These are phyloP conservation scores for Alternaria dauci DNA, from an alignment of 2,329 filamentous ascomycete species.

Conservation along the genomic window DNA sequence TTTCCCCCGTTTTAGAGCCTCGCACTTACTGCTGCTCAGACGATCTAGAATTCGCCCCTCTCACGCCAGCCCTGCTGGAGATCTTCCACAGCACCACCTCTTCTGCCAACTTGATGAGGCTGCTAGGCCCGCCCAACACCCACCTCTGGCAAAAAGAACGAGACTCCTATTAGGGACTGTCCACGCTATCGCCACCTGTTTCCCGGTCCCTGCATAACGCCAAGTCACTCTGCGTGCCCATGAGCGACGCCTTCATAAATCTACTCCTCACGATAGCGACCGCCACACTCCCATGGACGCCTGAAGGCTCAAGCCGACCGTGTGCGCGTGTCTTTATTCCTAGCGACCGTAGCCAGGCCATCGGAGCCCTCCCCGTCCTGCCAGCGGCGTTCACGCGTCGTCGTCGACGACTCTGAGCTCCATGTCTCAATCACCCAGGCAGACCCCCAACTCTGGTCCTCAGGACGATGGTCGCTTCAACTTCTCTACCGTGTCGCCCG, in stretches of 20 bases:
- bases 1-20: constrained; percentile 7
- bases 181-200: constrained; percentile 21
- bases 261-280: constrained; percentile 11
- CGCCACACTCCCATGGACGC: constrained; percentile 29
- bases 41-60: constrained; percentile 14
- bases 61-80: background rate
- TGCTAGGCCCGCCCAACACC: constrained; percentile 9
- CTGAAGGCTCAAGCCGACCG: constrained; percentile 23
- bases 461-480: constrained; percentile 11
- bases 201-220: constrained; percentile 34
- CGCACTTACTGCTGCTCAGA: constrained; percentile 12
- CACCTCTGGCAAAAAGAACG: constrained; percentile 11
- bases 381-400: background rate
- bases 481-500: constrained; percentile 24
- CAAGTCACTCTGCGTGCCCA: constrained; percentile 19
- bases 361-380: background rate
- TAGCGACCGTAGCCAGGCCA: constrained; percentile 6
- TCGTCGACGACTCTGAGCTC: constrained; percentile 9
- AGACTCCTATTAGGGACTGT: constrained; percentile 19
- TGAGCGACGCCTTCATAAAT: background rate
- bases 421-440: constrained; percentile 41
- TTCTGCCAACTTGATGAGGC: constrained; percentile 17
- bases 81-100: constrained; percentile 6
- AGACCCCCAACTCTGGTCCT: constrained; percentile 22
- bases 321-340: constrained; percentile 16